Percentiles rank a stretch among this genome's conserved stretches.
Conservation (phyloP, 2,329 filamentous ascomycete genomes). For the Blumeriella jaapii region DNA sequence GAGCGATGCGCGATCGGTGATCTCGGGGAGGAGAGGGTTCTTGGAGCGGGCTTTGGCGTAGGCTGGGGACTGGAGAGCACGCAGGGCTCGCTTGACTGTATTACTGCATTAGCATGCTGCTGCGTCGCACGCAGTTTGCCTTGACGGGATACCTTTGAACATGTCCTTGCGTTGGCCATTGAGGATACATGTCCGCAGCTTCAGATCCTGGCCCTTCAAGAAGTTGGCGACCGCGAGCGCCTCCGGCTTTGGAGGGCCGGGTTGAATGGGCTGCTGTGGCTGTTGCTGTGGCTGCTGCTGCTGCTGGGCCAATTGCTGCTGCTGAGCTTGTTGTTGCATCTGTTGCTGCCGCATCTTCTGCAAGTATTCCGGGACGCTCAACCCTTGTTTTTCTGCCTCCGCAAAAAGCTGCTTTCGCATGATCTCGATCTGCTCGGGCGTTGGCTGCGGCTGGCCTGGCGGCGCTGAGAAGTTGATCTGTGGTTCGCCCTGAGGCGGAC, state of each 20-base stretch:
- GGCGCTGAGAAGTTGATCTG: conserved; percentile 16
- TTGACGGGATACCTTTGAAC: conserved; percentile 80
- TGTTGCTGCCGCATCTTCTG: conserved; percentile 51
- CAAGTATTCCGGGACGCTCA: conserved; percentile 78
- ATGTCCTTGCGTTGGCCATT: conserved; percentile 97
- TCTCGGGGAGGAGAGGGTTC: conserved; percentile 77
- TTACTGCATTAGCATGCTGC: conserved; percentile 5
- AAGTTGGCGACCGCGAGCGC: conserved; percentile 85
- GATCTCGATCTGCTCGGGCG: conserved; percentile 71
- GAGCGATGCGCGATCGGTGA: conserved; percentile 77
- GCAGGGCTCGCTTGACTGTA: conserved; percentile 86
- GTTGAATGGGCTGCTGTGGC: conserved; percentile 56
- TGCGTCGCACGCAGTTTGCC: too few relatives aligned
- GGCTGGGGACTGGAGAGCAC: conserved; percentile 75
- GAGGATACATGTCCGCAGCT: conserved; percentile 81
- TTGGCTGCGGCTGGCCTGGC: conserved; percentile 38
- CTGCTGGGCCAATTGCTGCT: conserved; percentile 33
- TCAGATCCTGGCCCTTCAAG: conserved; percentile 71
- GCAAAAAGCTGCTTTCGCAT: conserved; percentile 75
- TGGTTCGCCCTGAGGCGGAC: conserved; percentile 11
- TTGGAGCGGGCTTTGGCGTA: conserved; percentile 85
- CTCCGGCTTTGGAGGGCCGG: conserved; percentile 76
- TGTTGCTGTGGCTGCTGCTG: conserved; percentile 32
- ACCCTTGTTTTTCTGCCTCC: conserved; percentile 74
- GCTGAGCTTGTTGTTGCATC: conserved; percentile 36